These are phyloP conservation scores for Epichloe sibirici DNA, from an alignment of 2,329 filamentous ascomycete species.

Conservation along the genomic window DNA sequence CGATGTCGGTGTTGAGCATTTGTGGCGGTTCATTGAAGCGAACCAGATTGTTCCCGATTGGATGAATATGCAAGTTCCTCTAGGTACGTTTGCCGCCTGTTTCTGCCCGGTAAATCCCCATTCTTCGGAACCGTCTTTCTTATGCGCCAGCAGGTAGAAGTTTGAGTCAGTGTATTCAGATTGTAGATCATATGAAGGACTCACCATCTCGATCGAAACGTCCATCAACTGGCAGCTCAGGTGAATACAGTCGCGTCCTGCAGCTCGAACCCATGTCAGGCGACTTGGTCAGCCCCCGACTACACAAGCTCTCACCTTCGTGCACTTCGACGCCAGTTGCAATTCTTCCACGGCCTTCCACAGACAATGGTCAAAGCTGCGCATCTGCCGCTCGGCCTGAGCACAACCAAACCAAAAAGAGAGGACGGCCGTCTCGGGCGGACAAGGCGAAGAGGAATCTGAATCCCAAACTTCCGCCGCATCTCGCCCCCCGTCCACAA, in stretches of 20 bases:
- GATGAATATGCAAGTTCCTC: conserved; percentile 36
- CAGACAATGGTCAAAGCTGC: conserved; percentile 1
- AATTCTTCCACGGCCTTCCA: conserved; percentile 15
- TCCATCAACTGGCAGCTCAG: conserved; percentile 22
- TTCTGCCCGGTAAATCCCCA: neutral
- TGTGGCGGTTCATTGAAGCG: conserved; percentile 35
- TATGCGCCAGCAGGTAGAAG: conserved; percentile 27
- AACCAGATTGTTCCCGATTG: conserved; percentile 31
- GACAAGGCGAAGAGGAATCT: conserved; percentile 25
- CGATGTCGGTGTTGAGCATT: conserved; percentile 31
- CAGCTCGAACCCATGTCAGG: neutral
- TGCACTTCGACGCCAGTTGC: neutral
- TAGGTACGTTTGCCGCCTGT: conserved; percentile 23
- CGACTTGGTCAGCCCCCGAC: neutral
- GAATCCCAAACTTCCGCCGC: conserved; percentile 20
- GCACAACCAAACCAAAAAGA: conserved; percentile 22
- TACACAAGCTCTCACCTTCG: conserved; percentile 1
- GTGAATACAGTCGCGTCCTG: conserved; percentile 14
- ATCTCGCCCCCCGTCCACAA: conserved; percentile 19
- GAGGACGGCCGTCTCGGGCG: conserved; percentile 32
- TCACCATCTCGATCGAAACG: conserved; percentile 20
- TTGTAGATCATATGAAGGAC: conserved; percentile 26
- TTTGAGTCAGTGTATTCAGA: conserved; percentile 32
- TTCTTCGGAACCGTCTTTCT: neutral
- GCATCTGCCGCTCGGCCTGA: neutral